Evolutionary conservation across 2,329 filamentous ascomycete species (phyloP).

Genomic region (Nannizziopsis arthrosporioides): DNA sequence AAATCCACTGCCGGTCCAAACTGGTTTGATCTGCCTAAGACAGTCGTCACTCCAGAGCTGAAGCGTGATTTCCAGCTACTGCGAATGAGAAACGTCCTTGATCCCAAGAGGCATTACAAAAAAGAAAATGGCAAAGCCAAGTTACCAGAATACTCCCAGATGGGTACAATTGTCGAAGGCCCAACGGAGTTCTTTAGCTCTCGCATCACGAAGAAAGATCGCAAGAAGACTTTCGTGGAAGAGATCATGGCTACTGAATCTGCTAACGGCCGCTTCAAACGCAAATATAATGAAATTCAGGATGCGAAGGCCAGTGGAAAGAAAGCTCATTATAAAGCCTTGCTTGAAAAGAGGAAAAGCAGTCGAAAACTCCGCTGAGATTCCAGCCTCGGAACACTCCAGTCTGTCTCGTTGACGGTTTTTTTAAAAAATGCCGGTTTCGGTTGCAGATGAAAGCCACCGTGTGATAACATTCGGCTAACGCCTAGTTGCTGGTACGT

Average conservation of each 20-base stretch:
- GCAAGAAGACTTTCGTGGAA: conserved; percentile 75
- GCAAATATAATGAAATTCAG: conserved; percentile 80
- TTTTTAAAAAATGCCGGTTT: neutral
- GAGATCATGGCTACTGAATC: conserved; percentile 63
- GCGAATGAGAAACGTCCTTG: conserved; percentile 76
- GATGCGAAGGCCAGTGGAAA: conserved; percentile 72
- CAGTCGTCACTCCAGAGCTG: conserved; percentile 68
- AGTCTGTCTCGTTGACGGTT: too few species aligned
- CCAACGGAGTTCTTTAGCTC: conserved; percentile 76
- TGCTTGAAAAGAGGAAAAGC: conserved; percentile 47
- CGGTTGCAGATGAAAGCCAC: neutral
- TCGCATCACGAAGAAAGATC: conserved; percentile 73
- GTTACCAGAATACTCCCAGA: conserved; percentile 72
- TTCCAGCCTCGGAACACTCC: neutral
- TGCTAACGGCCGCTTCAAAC: conserved; percentile 61
- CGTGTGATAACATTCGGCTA: neutral
- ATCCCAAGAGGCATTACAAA: conserved; percentile 83
- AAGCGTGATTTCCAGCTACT: conserved; percentile 83
- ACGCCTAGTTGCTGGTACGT: neutral
- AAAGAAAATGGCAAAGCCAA: conserved; percentile 63
- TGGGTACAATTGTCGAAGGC: conserved; percentile 79
- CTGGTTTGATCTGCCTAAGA: conserved; percentile 84
- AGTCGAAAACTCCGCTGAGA: conserved; percentile 14
- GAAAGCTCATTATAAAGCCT: conserved; percentile 75
- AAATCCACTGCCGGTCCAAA: conserved; percentile 61